Base-by-base conservation (phyloP, 2,329 filamentous ascomycete genomes). In the Fusarium sp. region DNA sequence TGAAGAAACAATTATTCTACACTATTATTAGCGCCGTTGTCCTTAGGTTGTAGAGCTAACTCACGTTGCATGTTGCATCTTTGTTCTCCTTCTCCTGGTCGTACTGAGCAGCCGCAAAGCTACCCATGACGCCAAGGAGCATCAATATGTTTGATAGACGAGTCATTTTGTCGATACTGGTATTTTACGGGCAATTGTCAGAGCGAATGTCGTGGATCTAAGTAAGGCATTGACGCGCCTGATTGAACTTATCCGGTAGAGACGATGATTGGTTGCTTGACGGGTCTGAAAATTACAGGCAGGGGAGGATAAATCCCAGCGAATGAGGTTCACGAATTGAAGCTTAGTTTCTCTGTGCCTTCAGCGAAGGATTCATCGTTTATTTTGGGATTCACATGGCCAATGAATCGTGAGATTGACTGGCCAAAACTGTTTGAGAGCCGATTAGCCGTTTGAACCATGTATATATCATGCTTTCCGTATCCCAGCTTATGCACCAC, bases 1-100 rank as follows among this genome's bases (percentile, higher is more conserved):
- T 51, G 10, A 54, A 67, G 39, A 53, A 68, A 8, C 65, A 68
- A 15, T 32, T 20, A 11, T 67, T 68, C 65, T 68, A 18, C 6
- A 15, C 3, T 0, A 11, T 6, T 2, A 13, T 58, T 8, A 66
- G 26, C 18, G 3, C 6, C 0, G 4, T 22, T 4, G 7, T 3
- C 0, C 0, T 35, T 35, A 4, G 10, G 26, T 2, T 11, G 6
- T 3, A 3, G 12, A 1, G 2, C 2, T 2, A 11, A 48, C 54
- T 32, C 6, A 68, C 65, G 4, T 54, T 18, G 22, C 65, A 68
- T 1, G 35, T 30, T 6, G 63, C 63, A 22, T 68, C 65, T 1
- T 47, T 47, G 18, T 68, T 35, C 24, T 68, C 24, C n/a, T 68
- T 53, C 6, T 61, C 63, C 17, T 68, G 54, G 1, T 68, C 63